Base-by-base conservation (phyloP, 768 basidiomycete species). In the Tubosaeta brunneosetosa region DNA sequence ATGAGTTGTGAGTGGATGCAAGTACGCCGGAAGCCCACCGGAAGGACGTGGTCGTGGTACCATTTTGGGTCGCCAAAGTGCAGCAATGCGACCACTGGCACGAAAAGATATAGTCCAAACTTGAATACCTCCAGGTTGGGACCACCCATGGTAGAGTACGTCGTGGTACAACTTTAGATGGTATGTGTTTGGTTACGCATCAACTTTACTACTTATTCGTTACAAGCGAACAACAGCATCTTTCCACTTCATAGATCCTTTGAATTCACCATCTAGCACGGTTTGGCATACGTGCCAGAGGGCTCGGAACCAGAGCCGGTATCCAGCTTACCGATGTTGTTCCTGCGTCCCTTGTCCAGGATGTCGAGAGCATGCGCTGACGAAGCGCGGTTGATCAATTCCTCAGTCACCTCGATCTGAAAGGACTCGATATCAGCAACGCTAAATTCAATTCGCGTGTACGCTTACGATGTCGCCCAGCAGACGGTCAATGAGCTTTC, bases 81-180 rank as follows among this genome's bases (percentile, higher is more conserved):
- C 46, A 91, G 72, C 63, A 94, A 79, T 22, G 88, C 85, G 43
- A 79, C 73, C 52, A 94, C 82, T 10, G 91, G 91, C 53, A 91
- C 83, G 61, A 91, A 91, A 51, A 94, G 82, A 68, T 94, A 93
- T 16, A 91, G 70, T 4, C 82, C 82, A 61, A 94, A 94, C 72
- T 92, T 93, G 84, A 93, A 91, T 16, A 93, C 79, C 69, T 94
- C 91, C 49, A 94, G 83, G 66, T 88, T 89, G 33, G 88, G 83
- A 11, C 88, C 84, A 3, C 77, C 87, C 87, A 88, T 80, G 71
- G 41, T 31, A 41, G 55, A 8, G 25, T 27, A 8, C 26, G 27
- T 22, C 22, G 22, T 22, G 42, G 14, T 29, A 29, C 29, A 29
- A 29, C 2, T 29, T 29, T 29, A 4, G 4, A 9, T 29, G 29